Percentiles rank a stretch among this genome's conserved stretches.
These are phyloP conservation scores for Aspergillus hiratsukae DNA, from an alignment of 2,329 filamentous ascomycete species.

Conservation along the genomic window DNA sequence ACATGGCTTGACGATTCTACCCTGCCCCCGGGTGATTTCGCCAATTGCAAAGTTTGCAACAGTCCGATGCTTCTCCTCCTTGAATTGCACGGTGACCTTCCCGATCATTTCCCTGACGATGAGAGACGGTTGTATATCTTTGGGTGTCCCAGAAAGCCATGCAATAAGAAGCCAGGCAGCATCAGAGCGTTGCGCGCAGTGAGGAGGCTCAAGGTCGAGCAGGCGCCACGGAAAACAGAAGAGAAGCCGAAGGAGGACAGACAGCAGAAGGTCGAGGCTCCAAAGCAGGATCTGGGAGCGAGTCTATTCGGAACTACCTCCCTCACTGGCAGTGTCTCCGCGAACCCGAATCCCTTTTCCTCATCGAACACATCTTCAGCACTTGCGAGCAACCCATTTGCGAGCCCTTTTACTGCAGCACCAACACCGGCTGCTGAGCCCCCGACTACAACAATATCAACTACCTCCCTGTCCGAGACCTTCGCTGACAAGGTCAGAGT, in stretches of 20 bases:
- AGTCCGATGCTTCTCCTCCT: conserved; percentile 77
- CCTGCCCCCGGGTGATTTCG: conserved; percentile 69
- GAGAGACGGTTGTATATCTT: conserved; percentile 86
- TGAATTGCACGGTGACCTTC: conserved; percentile 86
- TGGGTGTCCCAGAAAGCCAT: conserved; percentile 71
- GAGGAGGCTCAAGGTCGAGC: conserved; percentile 42
- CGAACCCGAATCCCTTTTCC: conserved; percentile 53
- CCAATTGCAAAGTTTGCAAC: conserved; percentile 84
- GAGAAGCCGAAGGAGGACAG: conserved; percentile 4
- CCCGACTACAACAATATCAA: conserved; percentile 31
- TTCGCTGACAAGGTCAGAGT: conserved; percentile 67
- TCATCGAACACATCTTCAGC: conserved; percentile 31
- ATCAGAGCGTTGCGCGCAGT: conserved; percentile 70
- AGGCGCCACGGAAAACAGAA: conserved; percentile 25
- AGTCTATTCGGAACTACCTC: conserved; percentile 59
- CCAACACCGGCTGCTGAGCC: conserved; percentile 6
- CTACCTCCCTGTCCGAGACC: conserved; percentile 52
- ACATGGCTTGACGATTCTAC: conserved; percentile 74
- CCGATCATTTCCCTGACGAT: conserved; percentile 78
- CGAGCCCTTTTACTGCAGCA: conserved; percentile 42
- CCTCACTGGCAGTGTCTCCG: conserved; percentile 33
- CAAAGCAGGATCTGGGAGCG: conserved; percentile 42
- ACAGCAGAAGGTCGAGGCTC: conserved; percentile 13
- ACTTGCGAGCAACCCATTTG: conserved; percentile 55
- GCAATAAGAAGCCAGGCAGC: conserved; percentile 76